Conservation (phyloP, 768 basidiomycete species). For the Phlebiopsis gigantea region DNA sequence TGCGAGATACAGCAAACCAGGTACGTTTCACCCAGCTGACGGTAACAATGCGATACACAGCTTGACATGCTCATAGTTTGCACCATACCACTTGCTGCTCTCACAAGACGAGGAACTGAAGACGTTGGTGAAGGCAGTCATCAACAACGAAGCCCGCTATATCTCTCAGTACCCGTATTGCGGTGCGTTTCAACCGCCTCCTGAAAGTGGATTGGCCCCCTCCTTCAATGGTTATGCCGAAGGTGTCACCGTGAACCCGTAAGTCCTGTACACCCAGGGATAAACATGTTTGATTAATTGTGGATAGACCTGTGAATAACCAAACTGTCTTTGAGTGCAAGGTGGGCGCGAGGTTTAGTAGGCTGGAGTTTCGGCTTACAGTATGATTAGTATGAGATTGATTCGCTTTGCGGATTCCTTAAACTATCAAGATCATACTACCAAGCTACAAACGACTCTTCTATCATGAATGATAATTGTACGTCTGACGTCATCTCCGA, state of each 20-base stretch:
- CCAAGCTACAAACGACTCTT: constrained; percentile 61
- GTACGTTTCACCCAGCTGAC: constrained; percentile 28
- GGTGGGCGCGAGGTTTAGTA: constrained; percentile 41
- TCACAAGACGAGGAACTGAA: constrained; percentile 52
- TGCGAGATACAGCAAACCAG: constrained; percentile 79
- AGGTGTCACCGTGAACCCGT: constrained; percentile 72
- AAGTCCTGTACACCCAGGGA: constrained; percentile 29
- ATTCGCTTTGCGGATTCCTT: constrained; percentile 74
- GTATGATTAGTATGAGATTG: constrained; percentile 84
- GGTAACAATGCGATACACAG: background rate
- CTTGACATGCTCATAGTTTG: constrained; percentile 42
- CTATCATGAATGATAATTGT: constrained; percentile 72
- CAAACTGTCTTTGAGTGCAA: constrained; percentile 80
- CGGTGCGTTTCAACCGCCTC: constrained; percentile 77
- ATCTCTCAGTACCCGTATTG: constrained; percentile 73
- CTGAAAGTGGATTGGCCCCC: constrained; percentile 55
- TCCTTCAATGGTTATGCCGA: constrained; percentile 66
- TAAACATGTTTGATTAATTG: background rate
- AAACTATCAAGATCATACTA: constrained; percentile 75
- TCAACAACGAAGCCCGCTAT: constrained; percentile 75
- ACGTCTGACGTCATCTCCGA: constrained; percentile 16
- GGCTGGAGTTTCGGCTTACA: too few relatives aligned
- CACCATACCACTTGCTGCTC: constrained; percentile 49
- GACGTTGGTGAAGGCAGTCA: constrained; percentile 70
- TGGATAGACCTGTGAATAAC: constrained; percentile 56